Base-by-base conservation (phyloP, 345 rosid genomes). In the Ceriops tagal region DNA sequence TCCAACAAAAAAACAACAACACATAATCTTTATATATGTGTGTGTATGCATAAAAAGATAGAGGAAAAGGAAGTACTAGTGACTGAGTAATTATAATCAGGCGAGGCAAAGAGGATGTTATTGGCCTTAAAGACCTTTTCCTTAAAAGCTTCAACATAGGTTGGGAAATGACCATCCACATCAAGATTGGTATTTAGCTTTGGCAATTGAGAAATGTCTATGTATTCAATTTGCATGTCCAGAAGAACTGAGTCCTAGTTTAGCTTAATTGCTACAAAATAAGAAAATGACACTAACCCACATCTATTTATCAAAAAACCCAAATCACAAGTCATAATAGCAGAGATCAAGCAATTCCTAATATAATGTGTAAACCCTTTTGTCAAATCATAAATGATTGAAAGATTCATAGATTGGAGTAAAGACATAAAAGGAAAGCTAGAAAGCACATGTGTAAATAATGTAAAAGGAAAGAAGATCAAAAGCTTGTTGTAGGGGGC, bases 51-150 rank as follows among this genome's bases (percentile, higher is more conserved):
- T 8, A 11, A 4, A 15, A 8, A 18, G 11, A 28, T 13, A 16
- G 10, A 39, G 13, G 7, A 24, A 35, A 31, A 21, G 10, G 19
- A 6, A 57, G 63, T 82, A 89, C 96, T 86, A 31, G 93, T 58
- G 32, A 89, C 72, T 24, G 98, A 89, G 82, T 61, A 89, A 52
- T 88, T 92, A 70, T 89, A 88, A 79, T 92, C 96, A 1, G 96
- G 93, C 0, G 88, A 92, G 64, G 98, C 96, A 22, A 89, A 89
- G n/a, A 92, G 83, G 21, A 82, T 28, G 78, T 87, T 71, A 53
- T 88, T 96, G 28, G 96, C 90, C 24, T 71, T 66, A 15, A 77
- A 82, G 39, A 92, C 85, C 79, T 85, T 84, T 61, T 68, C 79
- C 16, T 93, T 87, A 76, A 92, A 81, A 78, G 82, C 91, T 71